phyloP scores from a whole-genome alignment of 192 early-diverging fungal genomes.

The Coemansia sp. region DNA sequence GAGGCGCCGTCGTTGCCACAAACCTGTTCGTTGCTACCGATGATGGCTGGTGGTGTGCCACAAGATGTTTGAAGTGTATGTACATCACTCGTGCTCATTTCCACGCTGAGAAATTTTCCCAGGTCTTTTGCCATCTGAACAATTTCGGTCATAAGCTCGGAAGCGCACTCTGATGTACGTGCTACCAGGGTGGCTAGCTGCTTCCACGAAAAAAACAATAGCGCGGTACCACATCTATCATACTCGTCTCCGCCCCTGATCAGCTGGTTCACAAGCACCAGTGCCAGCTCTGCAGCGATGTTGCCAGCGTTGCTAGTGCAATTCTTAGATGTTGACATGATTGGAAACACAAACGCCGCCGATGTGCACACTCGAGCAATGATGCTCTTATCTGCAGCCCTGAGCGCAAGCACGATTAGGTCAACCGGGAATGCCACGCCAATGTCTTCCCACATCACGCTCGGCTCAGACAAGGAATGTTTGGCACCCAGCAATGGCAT shows the following conservation, averaged over 20 bases:
- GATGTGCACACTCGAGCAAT: constrained; percentile 6
- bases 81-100: constrained; percentile 1
- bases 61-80: too few relatives aligned
- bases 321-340: background rate
- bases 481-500: constrained; percentile 16
- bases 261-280: background rate
- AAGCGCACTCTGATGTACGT: background rate
- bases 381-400: background rate
- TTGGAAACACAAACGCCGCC: constrained; percentile 22
- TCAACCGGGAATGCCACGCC: constrained; percentile 5
- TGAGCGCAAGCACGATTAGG: constrained; percentile 4
- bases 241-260: background rate
- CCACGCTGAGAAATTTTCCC: background rate
- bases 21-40: background rate
- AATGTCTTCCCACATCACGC: constrained; percentile 17
- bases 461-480: constrained; percentile 1
- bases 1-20: too few relatives aligned
- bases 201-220: constrained; percentile 27
- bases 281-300: background rate
- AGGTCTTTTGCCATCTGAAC: constrained; percentile 1
- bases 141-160: constrained; percentile 3
- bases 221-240: constrained; percentile 5
- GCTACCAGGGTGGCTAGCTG: constrained; percentile 5
- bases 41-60: background rate
- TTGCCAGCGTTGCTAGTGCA: background rate